phyloP scores from a whole-genome alignment of 2,329 filamentous ascomycete genomes.

The Colletotrichum eleusines region DNA sequence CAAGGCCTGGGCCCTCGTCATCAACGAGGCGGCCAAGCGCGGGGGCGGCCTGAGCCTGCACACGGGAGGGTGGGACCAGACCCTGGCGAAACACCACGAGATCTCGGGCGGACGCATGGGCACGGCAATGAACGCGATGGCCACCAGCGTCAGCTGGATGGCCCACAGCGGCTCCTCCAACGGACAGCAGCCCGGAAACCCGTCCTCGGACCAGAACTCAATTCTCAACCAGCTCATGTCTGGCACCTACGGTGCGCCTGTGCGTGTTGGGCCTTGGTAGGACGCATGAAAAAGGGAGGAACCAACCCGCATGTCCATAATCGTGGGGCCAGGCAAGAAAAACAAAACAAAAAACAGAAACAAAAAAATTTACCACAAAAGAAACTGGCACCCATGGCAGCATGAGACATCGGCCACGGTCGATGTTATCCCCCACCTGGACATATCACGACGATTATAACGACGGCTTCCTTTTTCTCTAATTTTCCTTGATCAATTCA shows the following conservation, averaged over 20 bases:
- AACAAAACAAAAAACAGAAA: neutral
- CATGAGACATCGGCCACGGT: constrained; percentile 24
- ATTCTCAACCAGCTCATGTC: constrained; percentile 73
- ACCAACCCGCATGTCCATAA: constrained; percentile 3
- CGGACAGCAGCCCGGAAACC: constrained; percentile 39
- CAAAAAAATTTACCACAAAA: neutral
- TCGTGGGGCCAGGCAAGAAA: neutral
- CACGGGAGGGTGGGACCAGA: constrained; percentile 92
- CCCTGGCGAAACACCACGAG: constrained; percentile 87
- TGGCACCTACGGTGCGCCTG: constrained; percentile 69
- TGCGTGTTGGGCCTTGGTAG: constrained; percentile 74
- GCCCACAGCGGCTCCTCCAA: constrained; percentile 48
- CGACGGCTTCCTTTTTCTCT: constrained; percentile 35
- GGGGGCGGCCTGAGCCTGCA: constrained; percentile 92
- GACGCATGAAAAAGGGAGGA: neutral
- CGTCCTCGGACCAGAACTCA: constrained; percentile 62
- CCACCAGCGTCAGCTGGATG: constrained; percentile 83
- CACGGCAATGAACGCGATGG: constrained; percentile 82
- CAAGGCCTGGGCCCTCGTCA: constrained; percentile 91
- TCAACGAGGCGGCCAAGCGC: constrained; percentile 90
- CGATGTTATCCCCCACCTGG: constrained; percentile 20
- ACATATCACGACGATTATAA: constrained; percentile 43
- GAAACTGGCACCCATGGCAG: neutral
- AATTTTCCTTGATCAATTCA: constrained; percentile 22
- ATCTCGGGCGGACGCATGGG: constrained; percentile 85